A percentile compares a stretch with the other conserved stretches of the same genome.
phyloP scores from a whole-genome alignment of 345 rosid species.

The Diplotaxis tenuifolia region DNA sequence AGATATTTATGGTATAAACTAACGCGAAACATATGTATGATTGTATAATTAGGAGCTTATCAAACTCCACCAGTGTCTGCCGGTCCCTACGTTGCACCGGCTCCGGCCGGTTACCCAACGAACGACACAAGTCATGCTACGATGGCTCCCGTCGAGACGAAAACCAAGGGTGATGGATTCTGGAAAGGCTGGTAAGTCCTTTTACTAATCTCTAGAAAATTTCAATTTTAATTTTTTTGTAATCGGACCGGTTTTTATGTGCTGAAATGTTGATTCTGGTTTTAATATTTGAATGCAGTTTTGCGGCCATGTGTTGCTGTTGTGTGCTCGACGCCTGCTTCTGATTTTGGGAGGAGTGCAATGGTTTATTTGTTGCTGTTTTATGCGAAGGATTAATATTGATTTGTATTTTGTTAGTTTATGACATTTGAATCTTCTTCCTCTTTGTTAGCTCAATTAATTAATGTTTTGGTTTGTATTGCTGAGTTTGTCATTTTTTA shows the following conservation, averaged over 20 bases:
- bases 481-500: neutral
- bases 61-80: conserved; percentile 32
- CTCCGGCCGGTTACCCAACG: conserved; percentile 35
- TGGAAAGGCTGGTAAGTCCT: conserved; percentile 36
- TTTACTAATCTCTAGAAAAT: neutral
- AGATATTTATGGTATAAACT: neutral
- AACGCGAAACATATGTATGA: neutral
- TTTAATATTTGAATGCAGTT: conserved; percentile 18
- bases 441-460: neutral
- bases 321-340: conserved; percentile 36
- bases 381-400: neutral
- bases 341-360: conserved; percentile 21
- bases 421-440: neutral
- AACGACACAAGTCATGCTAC: conserved; percentile 20
- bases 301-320: conserved; percentile 40
- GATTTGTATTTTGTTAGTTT: conserved; percentile 1
- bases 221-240: neutral
- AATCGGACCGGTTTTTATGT: conserved; percentile 3
- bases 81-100: conserved; percentile 30
- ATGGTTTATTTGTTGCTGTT: neutral
- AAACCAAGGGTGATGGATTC: conserved; percentile 40
- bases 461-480: neutral
- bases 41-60: conserved; percentile 26
- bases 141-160: conserved; percentile 30
- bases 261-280: neutral